Evolutionary conservation across 331 rosid genomes (phyloP), one percentile per base, ranked within the genome.

Genomic region (Spiraea crenata): DNA sequence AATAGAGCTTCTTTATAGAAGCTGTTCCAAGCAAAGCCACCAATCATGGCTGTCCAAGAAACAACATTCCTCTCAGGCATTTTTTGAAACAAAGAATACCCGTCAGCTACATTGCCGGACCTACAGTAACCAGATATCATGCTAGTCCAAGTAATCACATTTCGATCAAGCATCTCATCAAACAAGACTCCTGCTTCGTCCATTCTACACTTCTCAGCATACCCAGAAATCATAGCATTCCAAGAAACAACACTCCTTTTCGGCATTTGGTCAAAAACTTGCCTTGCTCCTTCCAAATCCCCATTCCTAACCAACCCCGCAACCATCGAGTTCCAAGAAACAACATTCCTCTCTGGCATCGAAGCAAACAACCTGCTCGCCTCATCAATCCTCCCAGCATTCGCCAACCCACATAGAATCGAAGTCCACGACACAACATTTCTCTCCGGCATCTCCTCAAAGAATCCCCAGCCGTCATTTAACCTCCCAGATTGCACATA

Each of bases 401-500:
- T 80, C 0, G 82, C 76, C 0, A 77, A 54, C 67, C 92, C 92
- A 67, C 82, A 9, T 5, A 88, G 76, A 83, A 90, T 78, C 0
- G 82, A 77, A 15, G 92, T 88, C 95, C 96, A 90, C 5, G 96
- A 88, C 16, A 90, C 86, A 15, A 86, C 90, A 13, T 86, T 90
- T 77, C 78, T 85, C 73, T 77, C 80, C 4, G 85, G 83, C 88
- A 90, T 86, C 69, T 17, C 72, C 7, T 75, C 41, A 37, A 90
- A 90, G 34, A 88, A 81, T 20, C 47, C 16, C 17, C 42, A 75
- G 51, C 86, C 92, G 63, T 84, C 81, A n/a, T 54, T 39, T 12
- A 84, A 55, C 83, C 80, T 79, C 66, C 90, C 84, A 1, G 67
- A 77, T 50, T 83, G 85, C 5, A 82, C 58, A 56, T 90, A 88